Percentiles rank a stretch among this genome's conserved stretches.
Conservation (phyloP, 2,329 filamentous ascomycete species). For the Trichoderma sp. region DNA sequence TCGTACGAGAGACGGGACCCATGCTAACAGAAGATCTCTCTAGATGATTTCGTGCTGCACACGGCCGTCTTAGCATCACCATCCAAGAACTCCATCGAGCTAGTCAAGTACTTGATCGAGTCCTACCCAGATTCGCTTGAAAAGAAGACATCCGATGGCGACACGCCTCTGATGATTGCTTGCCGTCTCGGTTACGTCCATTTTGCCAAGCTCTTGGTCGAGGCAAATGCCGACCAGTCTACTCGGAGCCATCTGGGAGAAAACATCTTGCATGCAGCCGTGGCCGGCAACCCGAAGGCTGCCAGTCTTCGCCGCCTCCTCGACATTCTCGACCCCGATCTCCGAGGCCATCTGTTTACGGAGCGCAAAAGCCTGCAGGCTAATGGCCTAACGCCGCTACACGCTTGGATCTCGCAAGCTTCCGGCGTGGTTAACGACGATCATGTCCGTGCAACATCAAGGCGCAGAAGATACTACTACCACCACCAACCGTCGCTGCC, state of each 20-base stretch:
- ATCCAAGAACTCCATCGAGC: constrained; percentile 41
- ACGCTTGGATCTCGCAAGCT: constrained; percentile 49
- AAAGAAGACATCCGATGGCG: constrained; percentile 53
- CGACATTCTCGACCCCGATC: constrained; percentile 53
- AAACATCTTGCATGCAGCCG: constrained; percentile 66
- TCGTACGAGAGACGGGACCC: neutral
- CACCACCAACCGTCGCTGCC: constrained; percentile 14
- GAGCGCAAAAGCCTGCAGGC: constrained; percentile 53
- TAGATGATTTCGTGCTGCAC: constrained; percentile 63
- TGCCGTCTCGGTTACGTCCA: constrained; percentile 53
- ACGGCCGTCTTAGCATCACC: constrained; percentile 54
- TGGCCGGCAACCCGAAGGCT: constrained; percentile 32
- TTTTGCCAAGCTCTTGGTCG: constrained; percentile 59
- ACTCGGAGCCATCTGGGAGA: constrained; percentile 56
- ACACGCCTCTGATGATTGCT: constrained; percentile 68
- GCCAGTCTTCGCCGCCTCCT: constrained; percentile 47
- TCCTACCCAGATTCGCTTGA: constrained; percentile 59
- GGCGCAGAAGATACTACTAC: constrained; percentile 18
- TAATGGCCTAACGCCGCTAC: constrained; percentile 61
- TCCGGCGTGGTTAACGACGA: constrained; percentile 23
- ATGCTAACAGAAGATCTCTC: constrained; percentile 24
- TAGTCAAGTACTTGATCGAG: constrained; percentile 65
- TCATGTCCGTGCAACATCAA: constrained; percentile 12
- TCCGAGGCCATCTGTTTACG: constrained; percentile 55
- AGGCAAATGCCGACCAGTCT: constrained; percentile 67